Percentiles rank a stretch among this genome's conserved stretches.
Evolutionary conservation across 257 asterid species (phyloP).

Genomic region (Solanum ossicruentum): DNA sequence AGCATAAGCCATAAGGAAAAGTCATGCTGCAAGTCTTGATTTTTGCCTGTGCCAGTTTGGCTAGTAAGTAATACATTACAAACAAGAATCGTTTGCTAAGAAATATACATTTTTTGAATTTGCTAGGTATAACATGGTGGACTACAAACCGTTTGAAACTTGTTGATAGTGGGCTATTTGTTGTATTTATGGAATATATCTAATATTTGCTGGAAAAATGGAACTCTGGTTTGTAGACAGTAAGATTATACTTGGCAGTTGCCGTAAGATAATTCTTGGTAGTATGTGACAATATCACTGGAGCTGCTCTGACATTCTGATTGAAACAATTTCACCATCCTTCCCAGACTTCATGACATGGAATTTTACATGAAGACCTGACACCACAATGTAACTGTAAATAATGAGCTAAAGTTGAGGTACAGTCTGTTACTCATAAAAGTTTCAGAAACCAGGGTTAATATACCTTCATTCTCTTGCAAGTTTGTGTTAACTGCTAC

Average conservation of each 20-base stretch:
- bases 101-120: neutral
- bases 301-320: constrained; percentile 81
- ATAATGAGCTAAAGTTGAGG: neutral
- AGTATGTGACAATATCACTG: neutral
- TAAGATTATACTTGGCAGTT: neutral
- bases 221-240: neutral
- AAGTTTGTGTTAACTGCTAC: constrained; percentile 84
- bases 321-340: constrained; percentile 67
- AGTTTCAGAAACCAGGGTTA: neutral
- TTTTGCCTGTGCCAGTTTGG: neutral
- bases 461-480: constrained; percentile 82
- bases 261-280: neutral
- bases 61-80: neutral
- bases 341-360: constrained; percentile 76
- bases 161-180: neutral
- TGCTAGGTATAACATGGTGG: neutral
- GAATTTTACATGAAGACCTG: constrained; percentile 72
- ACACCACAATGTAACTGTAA: neutral
- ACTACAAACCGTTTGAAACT: neutral
- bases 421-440: neutral
- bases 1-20: neutral
- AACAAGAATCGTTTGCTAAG: neutral
- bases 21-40: neutral
- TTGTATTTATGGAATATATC: neutral
- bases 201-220: neutral